Conservation (phyloP, 1,284 basidiomycete species). For the Pascua sp. region DNA sequence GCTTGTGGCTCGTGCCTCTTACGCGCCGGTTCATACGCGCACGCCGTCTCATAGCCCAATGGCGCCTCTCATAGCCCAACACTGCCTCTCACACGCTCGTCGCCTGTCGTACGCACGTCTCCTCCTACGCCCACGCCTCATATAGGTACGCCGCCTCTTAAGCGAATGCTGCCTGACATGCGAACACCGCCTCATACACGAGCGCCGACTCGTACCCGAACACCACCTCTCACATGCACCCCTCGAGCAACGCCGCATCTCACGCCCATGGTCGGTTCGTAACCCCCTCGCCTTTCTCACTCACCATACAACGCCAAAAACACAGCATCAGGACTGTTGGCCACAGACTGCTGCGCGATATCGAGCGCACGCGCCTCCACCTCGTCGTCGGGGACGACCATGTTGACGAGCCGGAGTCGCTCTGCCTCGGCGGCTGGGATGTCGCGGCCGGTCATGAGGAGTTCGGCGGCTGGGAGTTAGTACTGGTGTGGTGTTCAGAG, state of each 20-base stretch:
- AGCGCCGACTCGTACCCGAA: no score
- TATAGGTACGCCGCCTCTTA: not conserved
- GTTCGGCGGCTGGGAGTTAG: slow-evolving; percentile 7
- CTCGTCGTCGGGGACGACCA: slow-evolving; percentile 14
- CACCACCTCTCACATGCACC: no score
- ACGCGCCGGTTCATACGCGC: no score
- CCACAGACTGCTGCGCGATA: slow-evolving; percentile 9
- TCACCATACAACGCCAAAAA: slow-evolving; percentile 5
- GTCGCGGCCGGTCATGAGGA: slow-evolving; percentile 15
- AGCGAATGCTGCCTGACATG: no score
- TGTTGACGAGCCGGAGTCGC: slow-evolving; percentile 8
- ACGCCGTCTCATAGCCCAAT: no score
- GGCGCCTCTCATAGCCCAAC: not conserved
- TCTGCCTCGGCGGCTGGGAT: slow-evolving; percentile 10
- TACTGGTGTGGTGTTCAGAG: no score
- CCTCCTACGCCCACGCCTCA: no score
- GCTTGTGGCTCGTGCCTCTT: no score
- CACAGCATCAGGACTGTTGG: slow-evolving; percentile 13
- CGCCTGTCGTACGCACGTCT: no score
- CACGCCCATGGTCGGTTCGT: no score
- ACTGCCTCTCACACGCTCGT: not conserved
- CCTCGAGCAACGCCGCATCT: no score
- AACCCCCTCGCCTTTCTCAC: not conserved
- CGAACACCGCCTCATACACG: no score
- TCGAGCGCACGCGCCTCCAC: slow-evolving; percentile 10